Conservation (phyloP, 2,329 filamentous ascomycete genomes). For the Talaromyces sp. region DNA sequence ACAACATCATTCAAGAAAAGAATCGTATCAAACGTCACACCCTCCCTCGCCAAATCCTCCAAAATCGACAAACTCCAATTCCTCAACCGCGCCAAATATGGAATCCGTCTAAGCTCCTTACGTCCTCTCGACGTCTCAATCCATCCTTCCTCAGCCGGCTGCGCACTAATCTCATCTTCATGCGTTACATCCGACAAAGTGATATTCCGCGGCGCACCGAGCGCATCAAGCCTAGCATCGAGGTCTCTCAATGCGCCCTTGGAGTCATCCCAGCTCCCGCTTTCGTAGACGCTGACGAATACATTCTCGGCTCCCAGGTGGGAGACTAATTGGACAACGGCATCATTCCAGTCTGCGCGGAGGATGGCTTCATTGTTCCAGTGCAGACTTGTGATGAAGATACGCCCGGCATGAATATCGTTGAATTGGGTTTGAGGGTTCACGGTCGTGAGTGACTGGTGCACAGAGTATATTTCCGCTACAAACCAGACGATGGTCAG, state of each 20-base stretch:
- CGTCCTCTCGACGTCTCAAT: constrained; percentile 55
- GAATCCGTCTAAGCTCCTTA: constrained; percentile 62
- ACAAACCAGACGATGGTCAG: not conserved
- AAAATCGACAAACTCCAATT: constrained; percentile 64
- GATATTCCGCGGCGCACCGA: constrained; percentile 56
- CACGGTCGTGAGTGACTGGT: not conserved
- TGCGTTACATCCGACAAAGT: constrained; percentile 60
- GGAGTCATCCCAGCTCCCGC: constrained; percentile 66
- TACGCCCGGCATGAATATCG: constrained; percentile 23
- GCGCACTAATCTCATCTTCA: constrained; percentile 51
- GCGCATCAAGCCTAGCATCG: constrained; percentile 51
- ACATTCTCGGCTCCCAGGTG: constrained; percentile 62
- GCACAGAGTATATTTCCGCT: not conserved
- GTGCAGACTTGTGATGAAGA: constrained; percentile 68
- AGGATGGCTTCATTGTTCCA: constrained; percentile 65
- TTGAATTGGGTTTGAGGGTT: not conserved
- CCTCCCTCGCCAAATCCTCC: constrained; percentile 49
- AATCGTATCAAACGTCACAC: constrained; percentile 56
- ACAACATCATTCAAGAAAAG: constrained; percentile 55
- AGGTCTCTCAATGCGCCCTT: constrained; percentile 60
- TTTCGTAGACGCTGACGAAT: constrained; percentile 66
- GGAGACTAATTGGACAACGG: constrained; percentile 56
- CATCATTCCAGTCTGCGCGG: constrained; percentile 60
- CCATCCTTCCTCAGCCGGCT: constrained; percentile 55
- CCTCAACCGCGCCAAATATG: constrained; percentile 62